A percentile compares a stretch with the other conserved stretches of the same genome.
Evolutionary conservation across 2,329 filamentous ascomycete genomes (phyloP).

Genomic region (Orbilia brochopaga): DNA sequence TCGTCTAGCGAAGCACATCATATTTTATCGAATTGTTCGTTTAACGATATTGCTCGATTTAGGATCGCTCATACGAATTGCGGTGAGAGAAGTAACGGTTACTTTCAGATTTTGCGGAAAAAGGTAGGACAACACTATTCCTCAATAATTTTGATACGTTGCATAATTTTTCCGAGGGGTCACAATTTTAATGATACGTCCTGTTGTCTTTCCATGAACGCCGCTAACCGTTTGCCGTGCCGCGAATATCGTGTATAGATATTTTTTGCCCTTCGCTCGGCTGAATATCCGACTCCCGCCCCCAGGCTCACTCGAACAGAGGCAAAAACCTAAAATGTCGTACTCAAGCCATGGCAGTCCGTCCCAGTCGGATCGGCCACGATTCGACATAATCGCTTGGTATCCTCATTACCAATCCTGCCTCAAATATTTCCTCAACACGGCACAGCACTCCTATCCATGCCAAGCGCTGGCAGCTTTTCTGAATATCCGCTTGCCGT

Average conservation of each 20-base stretch:
- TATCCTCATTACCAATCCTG: constrained; percentile 89
- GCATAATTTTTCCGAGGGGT: too few relatives aligned
- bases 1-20: too few relatives aligned
- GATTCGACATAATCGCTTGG: constrained; percentile 87
- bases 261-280: background rate
- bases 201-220: background rate
- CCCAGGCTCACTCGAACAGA: background rate
- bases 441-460: constrained; percentile 79
- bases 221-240: background rate
- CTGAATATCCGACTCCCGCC: background rate
- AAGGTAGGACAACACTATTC: too few relatives aligned
- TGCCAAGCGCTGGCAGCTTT: constrained; percentile 89
- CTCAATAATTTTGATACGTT: too few relatives aligned
- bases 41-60: too few relatives aligned
- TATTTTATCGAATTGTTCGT: too few relatives aligned
- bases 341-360: constrained; percentile 28
- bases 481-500: constrained; percentile 89
- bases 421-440: constrained; percentile 86
- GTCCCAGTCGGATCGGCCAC: constrained; percentile 32
- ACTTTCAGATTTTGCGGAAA: too few relatives aligned
- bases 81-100: too few relatives aligned
- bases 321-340: constrained; percentile 23
- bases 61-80: too few relatives aligned
- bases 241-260: background rate
- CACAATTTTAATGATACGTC: too few relatives aligned